Percentiles rank a stretch among this genome's conserved stretches.
Evolutionary conservation across 306 rosid species (phyloP).

Genomic region (Oxytropis ochrocephala): DNA sequence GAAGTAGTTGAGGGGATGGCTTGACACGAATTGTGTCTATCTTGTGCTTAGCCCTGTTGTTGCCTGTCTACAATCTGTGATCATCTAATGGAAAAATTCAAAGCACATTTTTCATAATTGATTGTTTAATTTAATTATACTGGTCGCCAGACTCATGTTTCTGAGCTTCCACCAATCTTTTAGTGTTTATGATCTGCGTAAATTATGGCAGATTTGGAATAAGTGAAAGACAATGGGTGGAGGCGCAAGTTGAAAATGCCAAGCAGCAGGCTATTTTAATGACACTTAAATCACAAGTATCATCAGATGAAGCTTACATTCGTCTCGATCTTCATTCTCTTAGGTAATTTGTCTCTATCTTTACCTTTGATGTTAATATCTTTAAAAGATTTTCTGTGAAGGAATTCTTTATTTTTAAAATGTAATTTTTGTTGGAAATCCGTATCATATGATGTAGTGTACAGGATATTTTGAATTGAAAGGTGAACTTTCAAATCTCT

Average conservation of each 20-base stretch:
- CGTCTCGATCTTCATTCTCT: constrained; percentile 97
- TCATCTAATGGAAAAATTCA: background rate
- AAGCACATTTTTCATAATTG: background rate
- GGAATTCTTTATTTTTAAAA: background rate
- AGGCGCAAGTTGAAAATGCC: constrained; percentile 96
- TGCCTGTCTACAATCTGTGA: background rate
- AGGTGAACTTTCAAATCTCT: constrained; percentile 51
- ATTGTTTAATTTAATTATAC: background rate
- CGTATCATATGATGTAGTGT: constrained; percentile 1
- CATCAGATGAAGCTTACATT: constrained; percentile 95
- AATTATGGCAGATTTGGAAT: constrained; percentile 78
- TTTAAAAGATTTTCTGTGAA: too few species aligned
- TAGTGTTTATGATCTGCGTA: constrained; percentile 2
- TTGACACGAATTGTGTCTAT: background rate
- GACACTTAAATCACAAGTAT: constrained; percentile 83
- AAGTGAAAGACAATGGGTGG: constrained; percentile 99
- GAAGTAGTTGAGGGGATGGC: background rate
- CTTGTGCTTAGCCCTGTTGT: background rate
- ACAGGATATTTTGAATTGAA: constrained; percentile 57
- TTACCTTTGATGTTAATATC: constrained; percentile 15
- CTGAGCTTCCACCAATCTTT: background rate
- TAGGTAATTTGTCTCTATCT: constrained; percentile 38
- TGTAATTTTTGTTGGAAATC: background rate
- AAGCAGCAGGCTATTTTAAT: constrained; percentile 85
- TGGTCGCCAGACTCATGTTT: background rate